Conservation (phyloP, 768 basidiomycete genomes). For the Phylloporus scabripes region DNA sequence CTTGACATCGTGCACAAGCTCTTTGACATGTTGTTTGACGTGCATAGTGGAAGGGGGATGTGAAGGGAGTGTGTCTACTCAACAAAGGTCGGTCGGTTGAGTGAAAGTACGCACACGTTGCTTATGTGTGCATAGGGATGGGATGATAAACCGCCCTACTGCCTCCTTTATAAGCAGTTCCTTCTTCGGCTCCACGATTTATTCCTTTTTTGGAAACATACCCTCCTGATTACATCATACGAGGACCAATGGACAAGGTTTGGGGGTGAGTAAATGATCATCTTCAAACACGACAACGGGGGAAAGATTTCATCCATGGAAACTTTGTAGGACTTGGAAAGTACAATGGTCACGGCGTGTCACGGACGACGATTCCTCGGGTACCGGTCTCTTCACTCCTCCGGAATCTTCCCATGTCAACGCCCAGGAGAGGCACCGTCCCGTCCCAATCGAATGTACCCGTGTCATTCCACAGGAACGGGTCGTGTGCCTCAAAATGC, state of each 20-base stretch:
- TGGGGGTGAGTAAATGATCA: neutral
- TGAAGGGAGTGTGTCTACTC: conserved; percentile 5
- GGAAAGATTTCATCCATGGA: neutral
- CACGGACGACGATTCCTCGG: neutral
- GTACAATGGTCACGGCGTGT: neutral
- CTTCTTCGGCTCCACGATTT: conserved; percentile 5
- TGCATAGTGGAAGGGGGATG: conserved; percentile 20
- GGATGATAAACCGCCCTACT: too few relatives aligned
- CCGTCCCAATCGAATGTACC: too few relatives aligned
- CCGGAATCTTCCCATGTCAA: too few relatives aligned
- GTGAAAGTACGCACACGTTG: conserved; percentile 12
- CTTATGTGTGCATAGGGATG: neutral
- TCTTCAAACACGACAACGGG: neutral
- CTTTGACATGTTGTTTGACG: conserved; percentile 27
- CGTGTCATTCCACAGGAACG: neutral
- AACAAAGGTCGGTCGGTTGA: neutral
- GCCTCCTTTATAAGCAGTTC: conserved; percentile 13
- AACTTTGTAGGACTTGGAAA: neutral
- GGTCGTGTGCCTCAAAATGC: neutral
- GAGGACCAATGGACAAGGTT: neutral
- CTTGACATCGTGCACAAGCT: conserved; percentile 29
- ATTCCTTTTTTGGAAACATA: conserved; percentile 4
- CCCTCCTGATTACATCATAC: neutral
- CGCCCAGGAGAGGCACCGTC: too few relatives aligned
- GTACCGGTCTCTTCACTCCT: neutral